Conservation (phyloP, 768 basidiomycete species). For the Suillus discolor region DNA sequence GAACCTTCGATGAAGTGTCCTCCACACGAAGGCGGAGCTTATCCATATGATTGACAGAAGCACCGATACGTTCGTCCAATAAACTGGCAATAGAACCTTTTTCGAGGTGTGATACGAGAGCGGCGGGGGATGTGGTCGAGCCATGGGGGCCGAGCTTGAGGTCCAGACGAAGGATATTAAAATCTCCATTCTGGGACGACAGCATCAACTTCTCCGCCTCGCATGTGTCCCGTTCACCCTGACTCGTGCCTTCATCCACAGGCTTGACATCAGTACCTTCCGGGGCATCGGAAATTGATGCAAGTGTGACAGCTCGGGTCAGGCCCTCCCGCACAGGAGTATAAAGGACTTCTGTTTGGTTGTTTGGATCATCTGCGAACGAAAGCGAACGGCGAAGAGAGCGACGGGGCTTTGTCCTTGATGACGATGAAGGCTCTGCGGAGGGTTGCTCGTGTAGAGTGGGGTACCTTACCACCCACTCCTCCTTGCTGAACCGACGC, state of each 20-base stretch:
- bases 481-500: constrained; percentile 77
- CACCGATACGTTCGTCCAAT: constrained; percentile 79
- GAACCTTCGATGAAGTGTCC: constrained; percentile 92
- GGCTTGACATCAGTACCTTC: constrained; percentile 28
- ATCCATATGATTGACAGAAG: constrained; percentile 77
- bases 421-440: constrained; percentile 28
- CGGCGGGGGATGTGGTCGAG: constrained; percentile 59
- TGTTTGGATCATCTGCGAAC: constrained; percentile 81
- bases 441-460: constrained; percentile 54
- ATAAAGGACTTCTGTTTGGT: constrained; percentile 66
- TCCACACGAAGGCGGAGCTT: constrained; percentile 85
- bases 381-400: constrained; percentile 71
- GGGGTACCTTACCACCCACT: constrained; percentile 92
- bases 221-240: constrained; percentile 25
- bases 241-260: constrained; percentile 27
- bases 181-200: constrained; percentile 54
- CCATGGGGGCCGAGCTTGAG: constrained; percentile 84
- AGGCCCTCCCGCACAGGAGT: constrained; percentile 50
- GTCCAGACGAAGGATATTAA: constrained; percentile 89
- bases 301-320: constrained; percentile 61
- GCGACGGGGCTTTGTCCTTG: constrained; percentile 35
- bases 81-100: constrained; percentile 92
- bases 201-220: constrained; percentile 42
- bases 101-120: constrained; percentile 90
- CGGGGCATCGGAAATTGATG: constrained; percentile 50